Evolutionary conservation across 192 early-diverging fungal species (phyloP), one percentile per base, ranked within the genome.

Genomic region (Coemansia sp.): DNA sequence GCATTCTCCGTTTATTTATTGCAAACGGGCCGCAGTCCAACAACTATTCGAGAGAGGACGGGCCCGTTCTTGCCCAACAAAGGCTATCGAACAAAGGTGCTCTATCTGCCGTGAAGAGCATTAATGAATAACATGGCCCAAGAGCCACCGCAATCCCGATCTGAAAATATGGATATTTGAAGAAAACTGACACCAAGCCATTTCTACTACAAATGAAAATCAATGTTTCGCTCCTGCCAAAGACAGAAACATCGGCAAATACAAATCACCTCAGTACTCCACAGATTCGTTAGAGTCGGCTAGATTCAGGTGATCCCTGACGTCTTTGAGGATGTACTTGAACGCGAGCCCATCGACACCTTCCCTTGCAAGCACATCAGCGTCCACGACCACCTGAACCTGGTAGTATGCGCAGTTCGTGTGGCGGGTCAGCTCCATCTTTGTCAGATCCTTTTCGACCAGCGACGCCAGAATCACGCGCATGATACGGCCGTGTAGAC

Each of bases 341-440:
- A 81, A 81, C 20, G 17, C 38, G 11, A 81, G 66, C 36, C 55
- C 48, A 5, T 66, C 63, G 2, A 67, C 70, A 14, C 69, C 67
- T 4, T 17, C 36, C 14, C 22, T n/a, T n/a, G 42, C 22, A 20
- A 48, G 36, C 40, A 40, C 62, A 35, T 54, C 65, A 34, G 32
- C 3, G 4, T 42, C 62, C 22, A 81, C 11, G 5, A 73, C 70
- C n/a, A 70, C 67, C 14, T 59, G 22, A 22, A 81, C 56, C n/a
- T 73, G 63, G 46, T 81, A 67, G 73, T 75, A 81, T 36, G 63
- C 69, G 62, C 79, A 72, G 48, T 81, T 81, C 0, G 79, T 68
- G 25, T 81, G 79, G 1, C 67, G 36, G 40, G 61, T 75, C 23
- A 35, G 34, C 15, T 73, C 49, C 79, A 81, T 81, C 25, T 43